Evolutionary conservation across 345 rosid genomes (phyloP).

Genomic region (Citrus mangshanensis): DNA sequence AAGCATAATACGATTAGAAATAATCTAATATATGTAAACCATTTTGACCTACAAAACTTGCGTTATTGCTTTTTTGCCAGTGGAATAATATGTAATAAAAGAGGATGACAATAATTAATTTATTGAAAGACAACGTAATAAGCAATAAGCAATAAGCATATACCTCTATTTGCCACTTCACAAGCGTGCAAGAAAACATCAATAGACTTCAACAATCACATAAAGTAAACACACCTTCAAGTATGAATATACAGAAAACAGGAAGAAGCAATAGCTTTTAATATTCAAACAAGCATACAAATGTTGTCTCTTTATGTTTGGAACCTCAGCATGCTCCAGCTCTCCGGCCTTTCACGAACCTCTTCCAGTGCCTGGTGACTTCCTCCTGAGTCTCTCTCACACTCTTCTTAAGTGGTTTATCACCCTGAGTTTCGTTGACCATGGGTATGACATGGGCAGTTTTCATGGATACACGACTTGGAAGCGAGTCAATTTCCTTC

Average conservation of each 20-base stretch:
- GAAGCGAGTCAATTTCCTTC: constrained; percentile 55
- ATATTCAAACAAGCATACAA: background rate
- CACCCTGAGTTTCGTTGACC: constrained; percentile 7
- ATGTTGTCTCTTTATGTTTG: background rate
- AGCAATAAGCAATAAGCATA: too few relatives aligned
- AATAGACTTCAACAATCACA: background rate
- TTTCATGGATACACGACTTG: constrained; percentile 25
- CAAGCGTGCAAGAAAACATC: background rate
- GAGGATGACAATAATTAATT: too few relatives aligned
- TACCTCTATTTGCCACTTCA: background rate
- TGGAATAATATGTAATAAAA: too few relatives aligned
- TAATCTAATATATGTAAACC: too few relatives aligned
- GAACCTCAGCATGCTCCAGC: constrained; percentile 28
- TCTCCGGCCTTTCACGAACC: constrained; percentile 44
- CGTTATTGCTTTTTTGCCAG: too few relatives aligned
- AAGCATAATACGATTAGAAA: too few relatives aligned
- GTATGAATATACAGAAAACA: background rate
- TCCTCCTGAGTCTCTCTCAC: constrained; percentile 47
- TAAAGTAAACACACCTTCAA: background rate
- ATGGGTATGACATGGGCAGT: constrained; percentile 15
- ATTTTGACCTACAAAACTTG: too few relatives aligned
- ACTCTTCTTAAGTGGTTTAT: constrained; percentile 30
- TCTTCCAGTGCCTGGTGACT: constrained; percentile 51
- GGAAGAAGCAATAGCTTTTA: background rate
- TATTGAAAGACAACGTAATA: too few relatives aligned